A percentile compares a stretch with the other conserved stretches of the same genome.
phyloP scores from a whole-genome alignment of 73 alveolate species.

The Diophrys appendiculata region DNA sequence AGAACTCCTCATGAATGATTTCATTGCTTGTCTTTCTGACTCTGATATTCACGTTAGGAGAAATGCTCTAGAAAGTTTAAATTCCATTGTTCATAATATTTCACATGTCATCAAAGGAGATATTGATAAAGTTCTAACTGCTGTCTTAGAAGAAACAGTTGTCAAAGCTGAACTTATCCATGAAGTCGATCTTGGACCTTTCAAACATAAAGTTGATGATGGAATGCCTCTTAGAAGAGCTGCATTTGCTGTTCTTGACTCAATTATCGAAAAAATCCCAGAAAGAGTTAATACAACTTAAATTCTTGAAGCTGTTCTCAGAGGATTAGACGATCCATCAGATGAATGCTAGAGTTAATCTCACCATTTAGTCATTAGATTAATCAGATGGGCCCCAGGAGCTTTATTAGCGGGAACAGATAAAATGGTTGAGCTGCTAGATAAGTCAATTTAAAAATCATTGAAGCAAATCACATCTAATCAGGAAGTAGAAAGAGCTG shows the following conservation, averaged over 20 bases:
- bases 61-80: slow-evolving; percentile 68
- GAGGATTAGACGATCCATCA: slow-evolving; percentile 71
- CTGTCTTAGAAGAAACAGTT: slow-evolving; percentile 29
- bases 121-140: slow-evolving; percentile 28
- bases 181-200: slow-evolving; percentile 89
- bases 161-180: slow-evolving; percentile 75
- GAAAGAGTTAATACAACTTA: slow-evolving; percentile 54
- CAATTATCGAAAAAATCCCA: slow-evolving; percentile 64
- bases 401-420: slow-evolving; percentile 55
- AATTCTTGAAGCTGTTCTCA: slow-evolving; percentile 52
- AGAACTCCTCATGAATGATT: slow-evolving; percentile 21
- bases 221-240: slow-evolving; percentile 85
- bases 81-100: slow-evolving; percentile 64
- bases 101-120: slow-evolving; percentile 54
- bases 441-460: slow-evolving; percentile 46
- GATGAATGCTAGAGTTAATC: slow-evolving; percentile 68
- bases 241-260: slow-evolving; percentile 67
- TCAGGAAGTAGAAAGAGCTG: slow-evolving; percentile 61
- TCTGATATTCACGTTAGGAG: slow-evolving; percentile 62
- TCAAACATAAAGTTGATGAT: slow-evolving; percentile 86
- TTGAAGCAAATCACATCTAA: slow-evolving; percentile 43
- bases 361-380: slow-evolving; percentile 52
- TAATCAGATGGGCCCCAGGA: slow-evolving; percentile 71
- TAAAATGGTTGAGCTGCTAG: slow-evolving; percentile 47
- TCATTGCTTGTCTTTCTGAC: slow-evolving; percentile 34